Base-by-base conservation (phyloP, 257 asterid genomes). In the Nicotiana noctiflora region DNA sequence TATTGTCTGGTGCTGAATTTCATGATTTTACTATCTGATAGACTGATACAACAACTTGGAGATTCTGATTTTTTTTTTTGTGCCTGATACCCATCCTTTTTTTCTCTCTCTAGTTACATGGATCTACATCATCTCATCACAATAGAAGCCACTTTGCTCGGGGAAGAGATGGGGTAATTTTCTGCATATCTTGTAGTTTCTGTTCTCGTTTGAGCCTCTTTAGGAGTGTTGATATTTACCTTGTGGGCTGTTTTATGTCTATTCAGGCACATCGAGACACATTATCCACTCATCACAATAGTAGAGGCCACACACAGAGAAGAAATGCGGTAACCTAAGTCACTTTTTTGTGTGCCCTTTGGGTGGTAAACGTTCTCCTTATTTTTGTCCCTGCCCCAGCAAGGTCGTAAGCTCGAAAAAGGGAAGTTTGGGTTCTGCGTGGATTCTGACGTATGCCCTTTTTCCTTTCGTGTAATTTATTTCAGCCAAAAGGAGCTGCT, bases 401-500 rank as follows among this genome's bases (percentile, higher is more conserved):
- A 46, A 23, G 23, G 44, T 44, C 61, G 9, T 25, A 70, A 70
- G 21, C 15, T 9, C 55, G 6, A 64, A 75, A 51, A 32, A 18
- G 34, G 21, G 76, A 64, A 21, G 59, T 75, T 46, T n/a, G 25
- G 23, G 6, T 51, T 70, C 10, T 19, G 59, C 32, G 7, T 34
- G 64, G 52, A 31, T 57, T 63, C 56, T 84, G 82, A 64, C 66
- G 65, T 72, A 21, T 29, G 60, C 78, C 78, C 31, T 34, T 49
- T 57, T 27, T 23, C 51, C 55, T 67, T 76, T 6, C 11, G 55
- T 64, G 9, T 64, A 32, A 67, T 77, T 29, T 59, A 56, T 53
- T 34, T 77, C 78, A 84, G 87, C 78, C 84, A 70, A 77, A 77
- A 77, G 52, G 81, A 68, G 82, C 79, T 76, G 62, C 62, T 63